A percentile compares a stretch with the other conserved stretches of the same genome.
phyloP scores from a whole-genome alignment of 2,329 filamentous ascomycete species.

The Aspergillus sp. region DNA sequence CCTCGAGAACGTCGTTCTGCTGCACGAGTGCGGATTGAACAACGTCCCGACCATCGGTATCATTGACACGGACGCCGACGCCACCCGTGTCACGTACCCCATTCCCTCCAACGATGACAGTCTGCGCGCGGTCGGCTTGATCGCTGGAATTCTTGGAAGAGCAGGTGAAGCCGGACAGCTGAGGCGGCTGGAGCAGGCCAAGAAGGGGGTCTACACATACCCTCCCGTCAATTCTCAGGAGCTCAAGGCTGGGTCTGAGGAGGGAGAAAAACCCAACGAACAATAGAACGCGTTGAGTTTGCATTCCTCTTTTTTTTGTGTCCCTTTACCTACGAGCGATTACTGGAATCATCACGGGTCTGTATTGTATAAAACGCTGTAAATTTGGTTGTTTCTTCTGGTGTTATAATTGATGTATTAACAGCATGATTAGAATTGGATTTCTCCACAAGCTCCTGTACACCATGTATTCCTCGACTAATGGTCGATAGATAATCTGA shows the following conservation, averaged over 20 bases:
- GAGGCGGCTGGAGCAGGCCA: constrained; percentile 63
- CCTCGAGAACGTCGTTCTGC: constrained; percentile 81
- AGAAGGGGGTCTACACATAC: constrained; percentile 63
- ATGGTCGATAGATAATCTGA: too few relatives aligned
- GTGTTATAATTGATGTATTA: constrained; percentile 20
- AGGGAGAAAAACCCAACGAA: not conserved
- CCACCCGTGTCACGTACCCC: constrained; percentile 91
- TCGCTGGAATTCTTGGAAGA: constrained; percentile 80
- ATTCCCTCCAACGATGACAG: constrained; percentile 98
- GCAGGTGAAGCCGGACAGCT: constrained; percentile 77
- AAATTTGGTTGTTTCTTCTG: constrained; percentile 19
- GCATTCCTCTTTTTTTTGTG: constrained; percentile 7
- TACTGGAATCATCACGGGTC: constrained; percentile 13
- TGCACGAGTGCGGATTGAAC: constrained; percentile 87
- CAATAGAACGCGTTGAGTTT: not conserved
- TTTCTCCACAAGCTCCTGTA: not conserved
- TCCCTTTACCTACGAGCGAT: constrained; percentile 12
- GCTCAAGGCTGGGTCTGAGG: not conserved
- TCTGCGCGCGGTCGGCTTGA: constrained; percentile 75
- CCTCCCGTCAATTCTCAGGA: constrained; percentile 17
- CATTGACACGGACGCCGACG: constrained; percentile 89
- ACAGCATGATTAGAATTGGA: constrained; percentile 9
- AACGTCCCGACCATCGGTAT: constrained; percentile 92
- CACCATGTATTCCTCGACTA: too few relatives aligned
- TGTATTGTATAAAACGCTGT: constrained; percentile 37